These are phyloP conservation scores for Didymella lethalis DNA, from an alignment of 2,329 filamentous ascomycete species.

Conservation along the genomic window DNA sequence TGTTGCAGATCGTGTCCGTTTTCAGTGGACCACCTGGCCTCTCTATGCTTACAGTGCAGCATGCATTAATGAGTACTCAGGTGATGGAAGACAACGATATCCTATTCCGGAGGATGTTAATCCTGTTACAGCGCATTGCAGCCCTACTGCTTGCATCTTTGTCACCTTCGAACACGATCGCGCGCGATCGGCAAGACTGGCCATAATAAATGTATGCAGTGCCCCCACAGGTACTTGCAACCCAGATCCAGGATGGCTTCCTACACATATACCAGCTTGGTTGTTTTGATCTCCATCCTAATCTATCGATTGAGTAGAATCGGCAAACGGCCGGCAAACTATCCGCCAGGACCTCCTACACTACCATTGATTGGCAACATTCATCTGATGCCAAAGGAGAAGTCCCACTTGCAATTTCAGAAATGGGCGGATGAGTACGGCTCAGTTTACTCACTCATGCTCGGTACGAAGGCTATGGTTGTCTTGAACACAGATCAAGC, in stretches of 20 bases:
- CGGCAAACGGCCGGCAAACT: slow-evolving; percentile 43
- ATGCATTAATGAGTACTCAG: not conserved
- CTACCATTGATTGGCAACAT: slow-evolving; percentile 62
- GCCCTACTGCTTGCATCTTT: not conserved
- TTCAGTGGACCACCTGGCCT: not conserved
- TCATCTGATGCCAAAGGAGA: slow-evolving; percentile 56
- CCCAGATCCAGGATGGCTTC: not conserved
- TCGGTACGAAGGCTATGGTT: slow-evolving; percentile 59
- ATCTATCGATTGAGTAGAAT: not conserved
- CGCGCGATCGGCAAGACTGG: not conserved
- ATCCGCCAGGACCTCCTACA: slow-evolving; percentile 61
- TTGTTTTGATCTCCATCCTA: not conserved
- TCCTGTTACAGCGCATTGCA: not conserved
- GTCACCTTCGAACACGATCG: not conserved
- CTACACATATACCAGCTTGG: not conserved
- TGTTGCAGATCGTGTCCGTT: not conserved
- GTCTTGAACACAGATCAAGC: slow-evolving; percentile 57
- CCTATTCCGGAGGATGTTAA: not conserved
- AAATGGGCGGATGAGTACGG: slow-evolving; percentile 63
- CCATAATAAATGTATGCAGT: not conserved
- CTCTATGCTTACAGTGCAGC: not conserved
- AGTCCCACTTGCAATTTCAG: slow-evolving; percentile 58
- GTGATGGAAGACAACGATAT: not conserved
- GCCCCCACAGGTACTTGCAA: not conserved
- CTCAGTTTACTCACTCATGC: slow-evolving; percentile 61